Conservation (phyloP, 768 basidiomycete genomes). For the Mycena floridula region DNA sequence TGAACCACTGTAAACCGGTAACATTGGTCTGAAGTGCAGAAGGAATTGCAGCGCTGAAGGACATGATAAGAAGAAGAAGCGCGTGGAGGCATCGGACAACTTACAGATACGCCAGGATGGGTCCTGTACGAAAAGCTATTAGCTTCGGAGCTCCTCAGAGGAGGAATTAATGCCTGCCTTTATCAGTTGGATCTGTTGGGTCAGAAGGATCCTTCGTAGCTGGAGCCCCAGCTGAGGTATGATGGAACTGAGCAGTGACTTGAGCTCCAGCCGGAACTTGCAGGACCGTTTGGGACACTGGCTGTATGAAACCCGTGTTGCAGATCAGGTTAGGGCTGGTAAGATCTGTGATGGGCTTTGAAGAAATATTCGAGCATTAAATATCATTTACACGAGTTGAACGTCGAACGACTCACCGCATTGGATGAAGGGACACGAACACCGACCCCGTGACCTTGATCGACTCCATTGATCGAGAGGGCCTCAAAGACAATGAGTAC, state of each 20-base stretch:
- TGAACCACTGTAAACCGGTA: constrained; percentile 50
- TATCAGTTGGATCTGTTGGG: constrained; percentile 31
- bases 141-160: too few relatives aligned
- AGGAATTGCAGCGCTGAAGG: constrained; percentile 40
- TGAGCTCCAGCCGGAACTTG: constrained; percentile 45
- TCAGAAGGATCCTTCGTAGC: constrained; percentile 32
- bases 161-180: constrained; percentile 10
- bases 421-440: constrained; percentile 41
- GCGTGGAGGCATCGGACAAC: constrained; percentile 8
- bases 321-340: constrained; percentile 51
- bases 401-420: constrained; percentile 24
- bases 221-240: constrained; percentile 14
- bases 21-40: constrained; percentile 38
- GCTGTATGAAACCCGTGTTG: constrained; percentile 50
- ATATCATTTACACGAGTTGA: constrained; percentile 1
- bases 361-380: not conserved
- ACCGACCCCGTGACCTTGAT: constrained; percentile 34
- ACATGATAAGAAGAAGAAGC: constrained; percentile 1
- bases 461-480: constrained; percentile 46
- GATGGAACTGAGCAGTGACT: constrained; percentile 47
- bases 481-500: constrained; percentile 20
- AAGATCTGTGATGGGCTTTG: constrained; percentile 50
- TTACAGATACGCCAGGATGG: constrained; percentile 45
- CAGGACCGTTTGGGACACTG: constrained; percentile 38
- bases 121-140: constrained; percentile 28